Evolutionary conservation across 768 basidiomycete species (phyloP), one percentile per base, ranked within the genome.

Genomic region (Auricularia sp.): DNA sequence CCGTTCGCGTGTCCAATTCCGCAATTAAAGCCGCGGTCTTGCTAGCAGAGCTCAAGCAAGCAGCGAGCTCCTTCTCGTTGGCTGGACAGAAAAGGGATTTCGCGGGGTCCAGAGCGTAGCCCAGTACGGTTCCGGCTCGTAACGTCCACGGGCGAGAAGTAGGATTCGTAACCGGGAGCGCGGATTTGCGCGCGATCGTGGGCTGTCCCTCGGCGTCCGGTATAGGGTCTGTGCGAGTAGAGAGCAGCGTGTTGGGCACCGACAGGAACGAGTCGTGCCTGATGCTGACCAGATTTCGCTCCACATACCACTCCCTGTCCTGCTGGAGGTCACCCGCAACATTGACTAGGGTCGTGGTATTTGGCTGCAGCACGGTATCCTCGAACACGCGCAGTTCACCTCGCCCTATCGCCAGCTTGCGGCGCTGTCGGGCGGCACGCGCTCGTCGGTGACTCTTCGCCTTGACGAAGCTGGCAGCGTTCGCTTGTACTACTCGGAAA

Each of bases 151-250:
- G 8, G 7, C 8, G 12, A 39, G 8, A 10, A 10, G 47, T 12
- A 51, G 64, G 51, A 59, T 68, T 68, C 14, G 64, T 21, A 44
- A 68, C 64, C 29, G 62, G 67, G 8, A 68, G 36, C 5, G 29
- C 21, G 3, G 16, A 62, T 36, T 16, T 29, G 3, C 29, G 35
- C 29, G 35, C 39, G 10, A 68, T 36, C 18, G 63, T 47, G 23
- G 61, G 61, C 6, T 63, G 62, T 7, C 39, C 39, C 34, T 65
- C 12, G 34, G 35, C 64, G 51, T 64, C 42, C 5, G 61, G 18
- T 10, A 61, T 44, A 7, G 62, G 59, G 47, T 39, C 61, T 18
- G 33, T 44, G 39, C 44, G 59, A 14, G 39, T 64, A 61, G 14
- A 35, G 12, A 14, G n/a, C 47, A 51, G 16, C 6, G 11, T 12